Conservation (phyloP, 805 yeast genomes). For the Kuraishia cidri region DNA sequence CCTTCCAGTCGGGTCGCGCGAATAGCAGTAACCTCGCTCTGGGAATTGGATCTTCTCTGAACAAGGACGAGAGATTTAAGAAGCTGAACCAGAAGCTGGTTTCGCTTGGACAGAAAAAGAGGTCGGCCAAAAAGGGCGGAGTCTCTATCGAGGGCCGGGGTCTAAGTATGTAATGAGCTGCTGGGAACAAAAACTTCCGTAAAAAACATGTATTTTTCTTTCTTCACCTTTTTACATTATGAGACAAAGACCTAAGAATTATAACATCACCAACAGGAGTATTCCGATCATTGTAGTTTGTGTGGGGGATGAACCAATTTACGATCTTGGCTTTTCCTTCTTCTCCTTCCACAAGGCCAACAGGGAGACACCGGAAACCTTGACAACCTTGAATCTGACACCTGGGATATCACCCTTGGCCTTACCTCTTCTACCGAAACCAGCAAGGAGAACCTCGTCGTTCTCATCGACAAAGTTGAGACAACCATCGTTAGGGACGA, state of each 20-base stretch:
- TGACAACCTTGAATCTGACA: conserved; percentile 99
- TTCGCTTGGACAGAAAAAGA: conserved; percentile 36
- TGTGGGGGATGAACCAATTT: too few relatives aligned
- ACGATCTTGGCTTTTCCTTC: conserved; percentile 99
- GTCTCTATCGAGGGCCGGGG: conserved; percentile 75
- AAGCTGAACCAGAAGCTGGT: conserved; percentile 57
- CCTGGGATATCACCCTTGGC: conserved; percentile 99
- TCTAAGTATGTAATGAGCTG: too few relatives aligned
- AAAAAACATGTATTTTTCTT: too few relatives aligned
- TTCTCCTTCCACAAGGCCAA: conserved; percentile 99
- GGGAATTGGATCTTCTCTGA: conserved; percentile 43
- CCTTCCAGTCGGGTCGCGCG: conserved; percentile 24
- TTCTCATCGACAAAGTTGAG: conserved; percentile 99
- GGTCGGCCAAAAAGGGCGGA: conserved; percentile 53
- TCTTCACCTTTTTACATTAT: too few relatives aligned
- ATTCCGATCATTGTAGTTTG: too few relatives aligned
- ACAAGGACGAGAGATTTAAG: conserved; percentile 73
- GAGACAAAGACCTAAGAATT: too few relatives aligned
- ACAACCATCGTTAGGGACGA: conserved; percentile 99
- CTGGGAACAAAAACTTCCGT: conserved; percentile 9
- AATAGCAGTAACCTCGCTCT: conserved; percentile 18
- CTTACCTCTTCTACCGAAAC: conserved; percentile 99
- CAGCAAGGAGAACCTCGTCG: conserved; percentile 99
- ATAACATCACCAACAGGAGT: too few relatives aligned
- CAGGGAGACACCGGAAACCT: conserved; percentile 99